Conservation (phyloP, 176 grass and related monocot genomes). For the Musa beccarii region DNA sequence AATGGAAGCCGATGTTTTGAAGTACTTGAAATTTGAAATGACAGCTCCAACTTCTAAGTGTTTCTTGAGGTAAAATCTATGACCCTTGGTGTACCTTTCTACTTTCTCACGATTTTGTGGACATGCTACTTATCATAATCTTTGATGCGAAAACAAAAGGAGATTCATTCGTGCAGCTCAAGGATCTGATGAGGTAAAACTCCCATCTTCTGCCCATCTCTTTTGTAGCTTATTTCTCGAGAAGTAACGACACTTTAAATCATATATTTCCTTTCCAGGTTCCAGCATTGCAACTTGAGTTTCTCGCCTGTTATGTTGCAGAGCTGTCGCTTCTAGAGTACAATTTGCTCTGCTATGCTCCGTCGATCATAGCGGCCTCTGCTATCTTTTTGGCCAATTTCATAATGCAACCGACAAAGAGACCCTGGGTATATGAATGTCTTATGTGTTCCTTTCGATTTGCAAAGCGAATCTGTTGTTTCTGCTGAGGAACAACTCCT, state of each 20-base stretch:
- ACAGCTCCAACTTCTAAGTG: conserved; percentile 80
- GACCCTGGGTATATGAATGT: conserved; percentile 53
- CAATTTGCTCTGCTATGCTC: conserved; percentile 63
- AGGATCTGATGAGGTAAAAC: conserved; percentile 58
- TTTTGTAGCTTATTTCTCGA: neutral
- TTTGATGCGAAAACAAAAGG: conserved; percentile 28
- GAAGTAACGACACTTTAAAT: conserved; percentile 3
- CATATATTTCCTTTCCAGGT: conserved; percentile 33
- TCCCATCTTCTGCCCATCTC: conserved; percentile 5
- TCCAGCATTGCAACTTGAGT: conserved; percentile 73
- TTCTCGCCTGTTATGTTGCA: conserved; percentile 73
- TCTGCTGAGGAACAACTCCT: too few relatives aligned
- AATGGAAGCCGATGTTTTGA: conserved; percentile 86
- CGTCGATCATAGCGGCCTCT: conserved; percentile 69
- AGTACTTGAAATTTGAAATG: conserved; percentile 94
- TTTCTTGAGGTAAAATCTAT: conserved; percentile 59
- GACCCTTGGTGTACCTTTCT: neutral
- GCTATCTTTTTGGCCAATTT: conserved; percentile 81
- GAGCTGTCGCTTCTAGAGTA: conserved; percentile 90
- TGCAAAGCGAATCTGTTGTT: neutral
- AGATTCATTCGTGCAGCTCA: conserved; percentile 83
- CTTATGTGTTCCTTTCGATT: neutral
- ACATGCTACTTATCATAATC: neutral
- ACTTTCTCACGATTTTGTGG: neutral
- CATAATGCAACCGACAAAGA: conserved; percentile 69